Base-by-base conservation (phyloP, 2,329 filamentous ascomycete genomes). In the Fusarium sp. region DNA sequence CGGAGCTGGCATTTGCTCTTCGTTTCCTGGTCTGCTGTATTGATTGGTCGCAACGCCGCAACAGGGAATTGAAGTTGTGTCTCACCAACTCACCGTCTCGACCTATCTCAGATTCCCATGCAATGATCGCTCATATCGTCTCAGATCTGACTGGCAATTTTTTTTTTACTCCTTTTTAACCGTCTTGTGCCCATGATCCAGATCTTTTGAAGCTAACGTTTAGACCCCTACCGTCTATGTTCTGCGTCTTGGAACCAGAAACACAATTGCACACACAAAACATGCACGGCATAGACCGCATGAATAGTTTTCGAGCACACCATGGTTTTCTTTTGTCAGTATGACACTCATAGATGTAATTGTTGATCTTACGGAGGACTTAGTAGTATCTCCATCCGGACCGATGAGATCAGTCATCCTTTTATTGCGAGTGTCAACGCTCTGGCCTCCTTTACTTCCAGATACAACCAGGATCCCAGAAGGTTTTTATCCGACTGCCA, bases 341-440 rank as follows among this genome's bases (percentile, higher is more conserved):
- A 33, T 63, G 61, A 38, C 42, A 58, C 40, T 42, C 20, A 43
- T 28, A 11, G n/a, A 18, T 40, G 48, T 20, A 15, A 18, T 45
- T 44, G 28, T 46, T 20, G 15, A 67, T 38, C 45, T 20, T 26
- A 18, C 24, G 22, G 42, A 44, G 26, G n/a, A 44, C 38, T 42
- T 36, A 14, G 18, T 58, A 34, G 54, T 49, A 39, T 48, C 44
- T 33, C 45, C 26, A 63, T 69, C 45, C 49, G 58, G 58, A 59
- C 65, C 64, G 64, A 68, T 40, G 62, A 63, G 49, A 60, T 48
- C 69, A 55, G 62, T 39, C 59, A 46, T 39, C 31, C 34, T 74
- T 71, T 74, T 66, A 63, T 71, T 70, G 38, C 63, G 70, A 74
- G 61, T 56, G 62, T 57, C 55, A 49, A 46, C 64, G 62, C 69